Percentiles rank a stretch among this genome's conserved stretches.
Conservation (phyloP, 805 yeast species). For the Teunomyces panamensis region DNA sequence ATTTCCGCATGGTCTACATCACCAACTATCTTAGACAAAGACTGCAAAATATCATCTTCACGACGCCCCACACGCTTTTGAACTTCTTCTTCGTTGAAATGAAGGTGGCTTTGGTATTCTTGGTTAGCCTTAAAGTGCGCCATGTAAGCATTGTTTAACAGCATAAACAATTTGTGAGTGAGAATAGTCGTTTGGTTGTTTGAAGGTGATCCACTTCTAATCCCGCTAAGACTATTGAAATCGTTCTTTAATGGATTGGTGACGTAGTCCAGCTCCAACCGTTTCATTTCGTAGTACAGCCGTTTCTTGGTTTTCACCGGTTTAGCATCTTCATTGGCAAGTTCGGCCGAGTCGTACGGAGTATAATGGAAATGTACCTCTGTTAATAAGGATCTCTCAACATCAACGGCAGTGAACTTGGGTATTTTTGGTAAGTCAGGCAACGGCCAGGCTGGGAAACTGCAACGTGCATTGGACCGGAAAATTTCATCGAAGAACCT, state of each 20-base stretch:
- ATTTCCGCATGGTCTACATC: slow-evolving; percentile 45
- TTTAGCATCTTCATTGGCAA: slow-evolving; percentile 20
- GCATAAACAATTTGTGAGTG: slow-evolving; percentile 63
- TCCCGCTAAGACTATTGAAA: slow-evolving; percentile 48
- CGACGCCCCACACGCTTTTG: slow-evolving; percentile 43
- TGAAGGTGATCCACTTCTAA: slow-evolving; percentile 37
- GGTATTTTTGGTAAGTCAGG: slow-evolving; percentile 70
- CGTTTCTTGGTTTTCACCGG: slow-evolving; percentile 18
- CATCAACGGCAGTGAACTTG: slow-evolving; percentile 65
- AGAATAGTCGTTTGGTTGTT: slow-evolving; percentile 33
- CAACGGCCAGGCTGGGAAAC: slow-evolving; percentile 62
- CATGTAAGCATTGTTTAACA: slow-evolving; percentile 47
- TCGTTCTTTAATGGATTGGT: slow-evolving; percentile 62
- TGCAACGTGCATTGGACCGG: neutral
- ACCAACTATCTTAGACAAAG: slow-evolving; percentile 42
- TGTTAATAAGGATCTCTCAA: slow-evolving; percentile 70
- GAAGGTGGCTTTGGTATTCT: slow-evolving; percentile 35
- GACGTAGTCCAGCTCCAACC: slow-evolving; percentile 65
- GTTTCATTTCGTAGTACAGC: slow-evolving; percentile 55
- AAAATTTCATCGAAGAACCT: slow-evolving; percentile 51
- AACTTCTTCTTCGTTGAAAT: slow-evolving; percentile 39
- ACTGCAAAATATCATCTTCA: slow-evolving; percentile 39
- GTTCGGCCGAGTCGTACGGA: slow-evolving; percentile 47
- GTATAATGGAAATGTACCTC: slow-evolving; percentile 66
- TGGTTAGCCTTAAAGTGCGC: slow-evolving; percentile 41